Evolutionary conservation across 345 rosid species (phyloP), one percentile per base, ranked within the genome.

Genomic region (Melaleuca quinquenervia): DNA sequence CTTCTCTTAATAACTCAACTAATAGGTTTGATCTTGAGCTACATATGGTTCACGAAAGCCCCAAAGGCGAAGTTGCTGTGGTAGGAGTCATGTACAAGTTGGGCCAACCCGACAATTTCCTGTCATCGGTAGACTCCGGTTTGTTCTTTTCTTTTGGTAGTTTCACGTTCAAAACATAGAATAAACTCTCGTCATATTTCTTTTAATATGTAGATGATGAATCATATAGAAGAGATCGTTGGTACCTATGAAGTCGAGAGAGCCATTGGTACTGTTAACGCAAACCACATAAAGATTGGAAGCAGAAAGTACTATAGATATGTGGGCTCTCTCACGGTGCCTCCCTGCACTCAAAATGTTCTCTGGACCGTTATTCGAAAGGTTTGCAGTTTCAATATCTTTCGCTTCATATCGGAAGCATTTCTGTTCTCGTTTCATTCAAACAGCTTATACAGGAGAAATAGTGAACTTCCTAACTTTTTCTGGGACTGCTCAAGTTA

Each of bases 301-400:
- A 91, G 94, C 88, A 89, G 94, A 87, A 91, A 94, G 87, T 96
- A 92, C 86, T 96, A 90, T 85, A 91, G 98, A 90, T 96, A 95
- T 86, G 49, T 91, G 5, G 99, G 99, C 56, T 96, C 99, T 82
- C 98, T 96, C 22, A 96, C 98, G 1, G 8, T 83, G 86, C 99
- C 98, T 90, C 98, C 99, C 74, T 96, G 99, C 91, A 91, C 95
- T 3, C 91, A 95, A 88, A 91, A 93, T 87, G 94, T 95, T 44
- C 18, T 85, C 18, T 96, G 99, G 99, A 95, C 93, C 87, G 64
- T 96, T 76, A 88, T 92, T 26, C 87, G 82, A 78, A 92, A 95
- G 95, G 99, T 70, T 70, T 18, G 78, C 78, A 36, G 13, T 36
- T 36, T 32, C 78, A 5, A 32, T 70, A 8, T 70, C 78, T 70